A percentile compares a stretch with the other conserved stretches of the same genome.
These are phyloP conservation scores for Misopates orontium DNA, from an alignment of 257 asterid species.

Conservation along the genomic window DNA sequence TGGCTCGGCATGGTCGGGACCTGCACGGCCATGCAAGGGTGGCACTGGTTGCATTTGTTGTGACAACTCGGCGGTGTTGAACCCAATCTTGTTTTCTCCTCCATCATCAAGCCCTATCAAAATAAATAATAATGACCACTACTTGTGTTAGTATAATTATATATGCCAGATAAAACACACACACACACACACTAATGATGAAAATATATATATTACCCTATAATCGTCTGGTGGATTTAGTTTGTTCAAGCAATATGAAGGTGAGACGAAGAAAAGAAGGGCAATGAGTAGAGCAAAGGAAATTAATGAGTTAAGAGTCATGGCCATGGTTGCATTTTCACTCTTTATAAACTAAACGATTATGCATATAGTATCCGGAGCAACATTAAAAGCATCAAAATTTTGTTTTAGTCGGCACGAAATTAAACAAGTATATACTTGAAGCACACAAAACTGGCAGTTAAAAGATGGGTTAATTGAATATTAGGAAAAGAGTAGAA, in stretches of 20 bases:
- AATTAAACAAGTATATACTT: too few relatives aligned
- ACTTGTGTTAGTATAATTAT: not conserved
- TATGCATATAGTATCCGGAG: too few relatives aligned
- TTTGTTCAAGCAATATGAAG: constrained; percentile 34
- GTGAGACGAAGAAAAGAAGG: constrained; percentile 38
- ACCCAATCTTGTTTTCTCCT: constrained; percentile 83
- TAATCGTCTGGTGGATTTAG: constrained; percentile 30
- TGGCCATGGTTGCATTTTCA: constrained; percentile 61
- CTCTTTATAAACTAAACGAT: not conserved
- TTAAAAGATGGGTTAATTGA: not conserved
- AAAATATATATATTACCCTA: constrained; percentile 20
- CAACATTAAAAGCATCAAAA: not conserved
- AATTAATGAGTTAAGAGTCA: constrained; percentile 39
- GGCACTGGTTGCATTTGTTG: constrained; percentile 92
- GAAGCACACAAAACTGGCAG: too few relatives aligned
- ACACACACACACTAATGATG: too few relatives aligned
- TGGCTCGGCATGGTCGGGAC: constrained; percentile 72
- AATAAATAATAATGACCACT: not conserved
- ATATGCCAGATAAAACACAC: not conserved
- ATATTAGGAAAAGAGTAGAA: not conserved
- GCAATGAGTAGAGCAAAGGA: constrained; percentile 15
- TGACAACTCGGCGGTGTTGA: constrained; percentile 95
- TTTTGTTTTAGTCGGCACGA: too few relatives aligned
- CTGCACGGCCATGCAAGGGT: constrained; percentile 96
- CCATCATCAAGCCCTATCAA: constrained; percentile 58